Evolutionary conservation across 495 filamentous ascomycete species (phyloP).

Genomic region (Hypomontagnella monticulosa): DNA sequence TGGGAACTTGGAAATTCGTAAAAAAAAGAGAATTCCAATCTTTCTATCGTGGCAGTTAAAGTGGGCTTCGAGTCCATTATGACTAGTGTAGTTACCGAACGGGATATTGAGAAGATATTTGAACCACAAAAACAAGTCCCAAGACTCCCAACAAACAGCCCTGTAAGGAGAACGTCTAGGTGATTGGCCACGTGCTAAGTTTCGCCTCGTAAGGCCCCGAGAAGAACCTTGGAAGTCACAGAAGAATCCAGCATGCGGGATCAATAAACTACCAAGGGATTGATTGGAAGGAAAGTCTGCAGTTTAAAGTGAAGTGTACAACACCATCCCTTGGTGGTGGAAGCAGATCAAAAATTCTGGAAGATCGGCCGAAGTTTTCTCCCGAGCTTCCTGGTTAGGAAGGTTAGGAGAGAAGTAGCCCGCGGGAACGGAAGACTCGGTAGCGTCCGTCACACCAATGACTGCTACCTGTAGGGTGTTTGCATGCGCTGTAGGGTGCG

Average conservation of each 20-base stretch:
- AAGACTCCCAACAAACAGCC: background rate
- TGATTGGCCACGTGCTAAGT: constrained; percentile 20
- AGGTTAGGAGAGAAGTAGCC: constrained; percentile 27
- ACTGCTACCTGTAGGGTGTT: background rate
- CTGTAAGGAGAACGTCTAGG: background rate
- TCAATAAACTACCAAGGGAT: constrained; percentile 4
- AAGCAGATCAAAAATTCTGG: constrained; percentile 24
- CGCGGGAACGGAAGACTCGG: constrained; percentile 34
- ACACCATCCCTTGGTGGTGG: background rate
- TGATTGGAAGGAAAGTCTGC: constrained; percentile 1
- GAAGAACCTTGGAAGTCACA: background rate
- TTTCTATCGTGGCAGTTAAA: constrained; percentile 5
- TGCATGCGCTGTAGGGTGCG: constrained; percentile 25
- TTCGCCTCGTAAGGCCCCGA: constrained; percentile 1
- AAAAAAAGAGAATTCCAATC: constrained; percentile 10
- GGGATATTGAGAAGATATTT: background rate
- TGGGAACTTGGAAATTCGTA: background rate
- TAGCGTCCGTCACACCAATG: constrained; percentile 24
- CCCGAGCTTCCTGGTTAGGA: constrained; percentile 39
- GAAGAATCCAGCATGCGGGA: background rate
- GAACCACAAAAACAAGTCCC: constrained; percentile 10
- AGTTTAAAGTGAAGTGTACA: constrained; percentile 14
- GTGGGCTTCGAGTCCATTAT: background rate
- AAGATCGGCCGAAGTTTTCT: constrained; percentile 42
- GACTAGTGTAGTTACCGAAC: no score